Evolutionary conservation across 2,329 filamentous ascomycete genomes (phyloP).

Genomic region (Aspergillus vadensis): DNA sequence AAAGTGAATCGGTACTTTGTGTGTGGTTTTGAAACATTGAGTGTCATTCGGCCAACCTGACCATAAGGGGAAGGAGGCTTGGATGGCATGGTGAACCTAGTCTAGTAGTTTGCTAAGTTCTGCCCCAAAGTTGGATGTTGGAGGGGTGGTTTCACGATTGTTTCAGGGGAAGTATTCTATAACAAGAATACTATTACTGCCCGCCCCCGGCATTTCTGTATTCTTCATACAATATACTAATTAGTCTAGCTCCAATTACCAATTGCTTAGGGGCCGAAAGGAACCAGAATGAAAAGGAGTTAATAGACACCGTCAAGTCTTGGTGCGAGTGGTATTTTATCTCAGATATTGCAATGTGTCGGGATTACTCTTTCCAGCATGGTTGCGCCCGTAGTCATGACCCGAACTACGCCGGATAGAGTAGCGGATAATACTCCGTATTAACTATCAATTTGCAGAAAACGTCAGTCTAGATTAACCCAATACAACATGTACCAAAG

Average conservation of each 20-base stretch:
- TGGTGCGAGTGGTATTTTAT: no score
- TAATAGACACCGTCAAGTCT: not conserved
- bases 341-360: no score
- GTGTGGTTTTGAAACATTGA: no score
- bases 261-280: not conserved
- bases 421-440: not conserved
- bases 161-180: not conserved
- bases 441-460: not conserved
- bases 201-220: not conserved
- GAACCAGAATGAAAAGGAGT: not conserved
- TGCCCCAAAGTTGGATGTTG: not conserved
- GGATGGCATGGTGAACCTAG: not conserved
- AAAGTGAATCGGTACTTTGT: not conserved
- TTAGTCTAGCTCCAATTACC: no score
- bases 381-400: not conserved
- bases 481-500: not conserved
- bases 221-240: no score
- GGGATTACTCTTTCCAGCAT: not conserved
- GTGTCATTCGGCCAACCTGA: not conserved
- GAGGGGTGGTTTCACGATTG: slow-evolving; percentile 4
- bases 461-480: not conserved
- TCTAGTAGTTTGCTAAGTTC: not conserved
- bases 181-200: not conserved
- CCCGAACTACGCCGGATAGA: not conserved
- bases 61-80: not conserved